These are phyloP conservation scores for Camelina laxa DNA, from an alignment of 345 rosid species.

Conservation along the genomic window DNA sequence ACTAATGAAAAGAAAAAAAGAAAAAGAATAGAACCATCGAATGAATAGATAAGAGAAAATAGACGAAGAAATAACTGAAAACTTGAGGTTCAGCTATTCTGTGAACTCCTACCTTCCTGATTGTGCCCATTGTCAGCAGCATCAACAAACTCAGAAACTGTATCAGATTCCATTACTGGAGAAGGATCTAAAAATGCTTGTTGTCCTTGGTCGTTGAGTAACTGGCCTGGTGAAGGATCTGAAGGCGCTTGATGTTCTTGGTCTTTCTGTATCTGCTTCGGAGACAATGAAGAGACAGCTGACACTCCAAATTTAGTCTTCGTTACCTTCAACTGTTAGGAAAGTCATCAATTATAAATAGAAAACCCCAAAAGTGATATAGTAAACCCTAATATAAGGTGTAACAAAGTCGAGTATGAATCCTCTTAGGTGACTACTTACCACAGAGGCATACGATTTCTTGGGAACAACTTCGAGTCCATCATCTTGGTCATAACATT, in stretches of 20 bases:
- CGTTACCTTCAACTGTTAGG: conserved; percentile 26
- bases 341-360: background rate
- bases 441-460: conserved; percentile 45
- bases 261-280: conserved; percentile 28
- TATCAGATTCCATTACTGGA: conserved; percentile 30
- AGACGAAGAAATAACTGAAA: background rate
- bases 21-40: background rate
- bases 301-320: conserved; percentile 26
- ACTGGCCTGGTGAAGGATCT: conserved; percentile 15
- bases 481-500: conserved; percentile 46
- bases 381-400: conserved; percentile 4
- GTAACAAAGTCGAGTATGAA: background rate
- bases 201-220: conserved; percentile 14
- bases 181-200: conserved; percentile 28
- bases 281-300: conserved; percentile 9
- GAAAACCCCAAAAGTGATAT: background rate
- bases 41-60: conserved; percentile 21
- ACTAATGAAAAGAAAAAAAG: background rate
- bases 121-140: conserved; percentile 58
- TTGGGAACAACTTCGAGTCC: conserved; percentile 25
- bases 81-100: conserved; percentile 8
- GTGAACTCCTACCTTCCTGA: conserved; percentile 55
- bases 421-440: conserved; percentile 3
- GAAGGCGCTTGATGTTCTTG: conserved; percentile 23
- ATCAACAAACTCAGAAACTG: conserved; percentile 24